Evolutionary conservation across 768 basidiomycete species (phyloP).

Genomic region (Pulveroboletus ravenelii): DNA sequence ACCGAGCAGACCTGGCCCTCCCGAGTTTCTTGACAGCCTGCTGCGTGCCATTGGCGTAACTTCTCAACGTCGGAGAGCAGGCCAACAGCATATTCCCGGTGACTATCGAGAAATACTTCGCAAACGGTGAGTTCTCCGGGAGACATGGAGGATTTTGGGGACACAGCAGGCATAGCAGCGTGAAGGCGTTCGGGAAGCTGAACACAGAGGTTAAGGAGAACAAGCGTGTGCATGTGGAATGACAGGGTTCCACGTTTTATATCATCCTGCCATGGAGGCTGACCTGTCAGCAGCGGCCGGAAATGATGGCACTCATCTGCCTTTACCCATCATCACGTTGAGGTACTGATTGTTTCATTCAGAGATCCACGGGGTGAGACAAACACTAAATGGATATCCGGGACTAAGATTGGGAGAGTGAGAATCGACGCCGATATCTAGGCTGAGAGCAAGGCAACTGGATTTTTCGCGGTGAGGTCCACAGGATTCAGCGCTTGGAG

Average conservation of each 20-base stretch:
- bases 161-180: background rate
- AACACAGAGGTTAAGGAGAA: background rate
- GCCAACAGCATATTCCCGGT: slow-evolving; percentile 6
- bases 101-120: slow-evolving; percentile 10
- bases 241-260: background rate
- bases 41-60: background rate
- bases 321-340: slow-evolving; percentile 1
- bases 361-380: too few species aligned
- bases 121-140: slow-evolving; percentile 11
- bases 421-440: background rate
- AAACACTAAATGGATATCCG: background rate
- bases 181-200: background rate
- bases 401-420: too few species aligned
- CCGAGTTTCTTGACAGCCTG: background rate
- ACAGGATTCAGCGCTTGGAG: too few species aligned
- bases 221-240: background rate
- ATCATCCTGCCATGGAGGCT: slow-evolving; percentile 5
- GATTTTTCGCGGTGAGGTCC: background rate
- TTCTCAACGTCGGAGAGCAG: slow-evolving; percentile 9
- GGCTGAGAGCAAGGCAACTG: background rate
- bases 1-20: slow-evolving; percentile 2
- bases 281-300: background rate
- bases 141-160: slow-evolving; percentile 6
- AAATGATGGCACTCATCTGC: background rate
- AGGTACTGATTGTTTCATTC: background rate